phyloP scores from a whole-genome alignment of 1,139 yeast genomes.

The Kurtzmaniella quercitrusa region DNA sequence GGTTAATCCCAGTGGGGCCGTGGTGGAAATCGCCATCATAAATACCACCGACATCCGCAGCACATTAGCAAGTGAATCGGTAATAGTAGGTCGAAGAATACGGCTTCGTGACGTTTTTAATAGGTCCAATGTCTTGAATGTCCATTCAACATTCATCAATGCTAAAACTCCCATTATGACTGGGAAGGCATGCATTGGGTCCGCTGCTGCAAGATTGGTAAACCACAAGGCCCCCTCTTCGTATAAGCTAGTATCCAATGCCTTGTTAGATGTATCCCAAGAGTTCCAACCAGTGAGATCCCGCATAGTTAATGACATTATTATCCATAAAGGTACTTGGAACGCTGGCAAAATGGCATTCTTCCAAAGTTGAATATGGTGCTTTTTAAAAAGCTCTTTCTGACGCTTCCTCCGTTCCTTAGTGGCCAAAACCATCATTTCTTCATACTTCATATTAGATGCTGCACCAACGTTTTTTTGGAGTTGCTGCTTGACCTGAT shows the following conservation, averaged over 20 bases:
- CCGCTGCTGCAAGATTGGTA: conserved; percentile 54
- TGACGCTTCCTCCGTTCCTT: conserved; percentile 80
- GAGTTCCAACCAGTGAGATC: conserved; percentile 71
- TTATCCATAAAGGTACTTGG: conserved; percentile 87
- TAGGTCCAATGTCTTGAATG: conserved; percentile 50
- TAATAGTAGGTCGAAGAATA: conserved; percentile 52
- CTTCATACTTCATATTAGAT: conserved; percentile 65
- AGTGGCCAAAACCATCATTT: conserved; percentile 64
- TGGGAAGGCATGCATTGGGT: conserved; percentile 66
- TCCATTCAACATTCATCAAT: conserved; percentile 77
- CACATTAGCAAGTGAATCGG: conserved; percentile 58
- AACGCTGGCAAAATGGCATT: conserved; percentile 67
- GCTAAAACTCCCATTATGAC: conserved; percentile 66
- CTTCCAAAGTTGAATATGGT: conserved; percentile 78
- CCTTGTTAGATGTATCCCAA: conserved; percentile 42
- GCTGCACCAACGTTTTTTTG: conserved; percentile 22
- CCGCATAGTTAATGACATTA: conserved; percentile 72
- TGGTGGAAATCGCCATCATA: conserved; percentile 78
- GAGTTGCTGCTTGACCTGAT: conserved; percentile 6
- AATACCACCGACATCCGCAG: conserved; percentile 74
- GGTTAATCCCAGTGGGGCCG: conserved; percentile 79
- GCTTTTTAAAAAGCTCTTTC: conserved; percentile 57
- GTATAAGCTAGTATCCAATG: conserved; percentile 52
- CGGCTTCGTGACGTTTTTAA: conserved; percentile 35
- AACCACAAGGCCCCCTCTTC: conserved; percentile 61